Evolutionary conservation across 139 green algal genomes (phyloP).

Genomic region (Volvox reticuliferus): DNA sequence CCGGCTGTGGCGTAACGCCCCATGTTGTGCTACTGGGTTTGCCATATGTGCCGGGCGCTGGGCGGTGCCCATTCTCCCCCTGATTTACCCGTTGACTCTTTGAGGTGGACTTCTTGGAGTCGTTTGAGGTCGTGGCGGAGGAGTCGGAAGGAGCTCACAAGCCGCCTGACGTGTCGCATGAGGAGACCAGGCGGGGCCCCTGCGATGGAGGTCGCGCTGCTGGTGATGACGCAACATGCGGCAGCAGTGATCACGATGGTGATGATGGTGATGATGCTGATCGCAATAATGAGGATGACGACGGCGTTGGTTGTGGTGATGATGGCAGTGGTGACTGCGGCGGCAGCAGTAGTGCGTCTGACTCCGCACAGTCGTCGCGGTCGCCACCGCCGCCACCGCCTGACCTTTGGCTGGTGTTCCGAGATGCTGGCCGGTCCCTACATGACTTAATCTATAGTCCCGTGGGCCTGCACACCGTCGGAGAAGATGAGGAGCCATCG

Average conservation of each 20-base stretch:
- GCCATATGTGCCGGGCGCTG: too few species aligned
- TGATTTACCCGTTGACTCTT: too few species aligned
- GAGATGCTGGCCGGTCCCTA: slow-evolving; percentile 78
- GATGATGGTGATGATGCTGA: background rate
- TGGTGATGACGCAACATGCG: background rate
- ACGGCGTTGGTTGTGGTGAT: background rate
- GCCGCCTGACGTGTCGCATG: background rate
- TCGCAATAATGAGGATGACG: background rate
- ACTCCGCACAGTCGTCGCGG: too few species aligned
- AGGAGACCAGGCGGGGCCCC: background rate
- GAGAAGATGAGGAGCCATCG: slow-evolving; percentile 11
- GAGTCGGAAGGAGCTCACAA: background rate
- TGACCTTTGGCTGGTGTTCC: slow-evolving; percentile 75
- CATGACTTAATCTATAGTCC: slow-evolving; percentile 71
- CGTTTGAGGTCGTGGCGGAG: slow-evolving; percentile 44
- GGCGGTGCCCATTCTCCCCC: too few species aligned
- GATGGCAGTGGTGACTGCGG: background rate
- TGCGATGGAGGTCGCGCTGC: background rate
- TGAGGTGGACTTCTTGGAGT: slow-evolving; percentile 72
- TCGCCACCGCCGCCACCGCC: background rate
- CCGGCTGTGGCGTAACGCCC: too few species aligned
- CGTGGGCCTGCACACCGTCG: background rate
- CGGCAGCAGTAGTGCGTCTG: background rate
- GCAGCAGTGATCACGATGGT: background rate
- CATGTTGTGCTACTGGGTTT: too few species aligned